Conservation (phyloP, 805 yeast species). For the Saccharomycopsis schoenii region DNA sequence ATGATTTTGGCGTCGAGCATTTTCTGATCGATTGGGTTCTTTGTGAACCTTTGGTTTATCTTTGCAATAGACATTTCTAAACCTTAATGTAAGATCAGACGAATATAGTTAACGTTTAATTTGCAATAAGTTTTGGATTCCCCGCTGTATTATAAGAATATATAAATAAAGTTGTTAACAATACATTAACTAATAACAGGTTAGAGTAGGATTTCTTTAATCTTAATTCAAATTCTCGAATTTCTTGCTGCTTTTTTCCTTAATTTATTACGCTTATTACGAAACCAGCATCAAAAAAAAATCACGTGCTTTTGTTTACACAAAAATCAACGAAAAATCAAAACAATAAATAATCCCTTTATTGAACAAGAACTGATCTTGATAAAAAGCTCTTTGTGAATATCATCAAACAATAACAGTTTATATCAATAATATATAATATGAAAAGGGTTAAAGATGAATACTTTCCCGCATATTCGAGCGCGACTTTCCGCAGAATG, state of each 20-base stretch:
- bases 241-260: background rate
- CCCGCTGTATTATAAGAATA: too few relatives aligned
- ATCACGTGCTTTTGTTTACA: conserved; percentile 1
- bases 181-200: too few relatives aligned
- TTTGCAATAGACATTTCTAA: background rate
- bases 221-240: too few relatives aligned
- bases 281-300: background rate
- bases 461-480: conserved; percentile 4
- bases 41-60: conserved; percentile 14
- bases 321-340: background rate
- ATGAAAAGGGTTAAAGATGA: background rate
- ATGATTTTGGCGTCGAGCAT: conserved; percentile 50
- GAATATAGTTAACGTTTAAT: too few relatives aligned
- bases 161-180: too few relatives aligned
- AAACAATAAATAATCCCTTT: background rate
- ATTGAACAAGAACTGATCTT: background rate
- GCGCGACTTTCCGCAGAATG: conserved; percentile 3
- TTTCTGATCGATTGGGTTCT: conserved; percentile 28
- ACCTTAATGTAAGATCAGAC: too few relatives aligned
- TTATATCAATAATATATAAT: background rate
- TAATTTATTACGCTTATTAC: background rate
- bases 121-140: background rate
- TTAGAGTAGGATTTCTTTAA: too few relatives aligned
- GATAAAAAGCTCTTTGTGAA: background rate
- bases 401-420: background rate